Percentiles rank a stretch among this genome's conserved stretches.
Evolutionary conservation across 1,139 yeast species (phyloP).

Genomic region (Debaryomycetaceae sp.): DNA sequence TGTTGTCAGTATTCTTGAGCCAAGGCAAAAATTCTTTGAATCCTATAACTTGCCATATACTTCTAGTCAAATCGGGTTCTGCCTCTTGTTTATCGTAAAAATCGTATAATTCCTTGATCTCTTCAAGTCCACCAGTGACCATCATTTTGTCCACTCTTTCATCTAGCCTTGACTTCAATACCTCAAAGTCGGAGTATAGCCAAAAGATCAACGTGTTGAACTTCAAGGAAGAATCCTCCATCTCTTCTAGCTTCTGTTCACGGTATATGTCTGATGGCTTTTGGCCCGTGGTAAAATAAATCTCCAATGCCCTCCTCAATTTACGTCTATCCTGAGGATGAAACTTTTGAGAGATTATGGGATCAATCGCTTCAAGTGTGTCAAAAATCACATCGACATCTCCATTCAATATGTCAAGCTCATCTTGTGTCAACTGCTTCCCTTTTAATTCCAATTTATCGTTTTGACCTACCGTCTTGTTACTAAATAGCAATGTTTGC

Average conservation of each 20-base stretch:
- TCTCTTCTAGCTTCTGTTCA: slow-evolving; percentile 50
- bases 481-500: slow-evolving; percentile 70
- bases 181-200: slow-evolving; percentile 70
- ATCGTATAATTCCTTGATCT: slow-evolving; percentile 56
- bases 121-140: slow-evolving; percentile 61
- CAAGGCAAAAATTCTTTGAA: slow-evolving; percentile 90
- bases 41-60: slow-evolving; percentile 95
- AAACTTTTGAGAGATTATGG: slow-evolving; percentile 70
- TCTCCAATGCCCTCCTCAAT: slow-evolving; percentile 75
- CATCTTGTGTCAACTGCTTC: slow-evolving; percentile 30
- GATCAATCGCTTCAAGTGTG: slow-evolving; percentile 56
- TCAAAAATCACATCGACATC: slow-evolving; percentile 50
- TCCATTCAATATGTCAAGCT: slow-evolving; percentile 50
- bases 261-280: slow-evolving; percentile 69
- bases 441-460: slow-evolving; percentile 1
- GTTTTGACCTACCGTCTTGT: slow-evolving; percentile 48
- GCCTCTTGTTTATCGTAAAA: slow-evolving; percentile 30
- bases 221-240: slow-evolving; percentile 47
- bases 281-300: slow-evolving; percentile 62
- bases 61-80: slow-evolving; percentile 57
- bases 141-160: slow-evolving; percentile 82
- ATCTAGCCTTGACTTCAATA: slow-evolving; percentile 64
- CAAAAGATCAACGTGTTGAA: slow-evolving; percentile 75
- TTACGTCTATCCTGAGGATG: slow-evolving; percentile 90
- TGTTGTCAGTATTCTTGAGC: slow-evolving; percentile 32